Percentiles rank a stretch among this genome's conserved stretches.
Evolutionary conservation across 106 monocot genomes (phyloP).

Genomic region (Iris macrosiphon): DNA sequence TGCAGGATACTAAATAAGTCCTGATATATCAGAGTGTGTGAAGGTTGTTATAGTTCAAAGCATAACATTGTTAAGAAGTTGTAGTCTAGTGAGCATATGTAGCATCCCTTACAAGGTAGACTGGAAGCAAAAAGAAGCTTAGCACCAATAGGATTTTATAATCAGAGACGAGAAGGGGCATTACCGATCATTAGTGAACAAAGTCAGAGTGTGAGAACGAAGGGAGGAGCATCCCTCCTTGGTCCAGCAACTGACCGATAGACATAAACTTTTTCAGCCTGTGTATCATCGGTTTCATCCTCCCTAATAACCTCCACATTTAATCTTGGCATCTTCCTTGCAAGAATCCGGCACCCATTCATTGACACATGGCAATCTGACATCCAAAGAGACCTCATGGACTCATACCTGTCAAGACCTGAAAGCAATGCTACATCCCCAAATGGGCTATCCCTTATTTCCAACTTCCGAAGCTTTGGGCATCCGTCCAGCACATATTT

Average conservation of each 20-base stretch:
- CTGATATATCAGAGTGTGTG: no score
- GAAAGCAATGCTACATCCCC: constrained; percentile 32
- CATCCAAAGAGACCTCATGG: constrained; percentile 46
- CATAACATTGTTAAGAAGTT: no score
- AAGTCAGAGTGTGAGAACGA: constrained; percentile 29
- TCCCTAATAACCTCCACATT: constrained; percentile 38
- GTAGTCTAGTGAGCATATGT: no score
- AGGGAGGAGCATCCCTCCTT: constrained; percentile 40
- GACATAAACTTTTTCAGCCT: constrained; percentile 38
- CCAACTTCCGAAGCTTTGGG: constrained; percentile 24
- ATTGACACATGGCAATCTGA: constrained; percentile 29
- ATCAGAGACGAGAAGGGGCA: no score
- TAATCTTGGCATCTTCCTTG: constrained; percentile 31
- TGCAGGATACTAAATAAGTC: no score
- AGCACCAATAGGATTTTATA: no score
- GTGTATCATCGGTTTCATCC: constrained; percentile 9
- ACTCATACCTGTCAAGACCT: constrained; percentile 19
- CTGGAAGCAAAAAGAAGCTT: no score
- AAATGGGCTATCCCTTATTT: constrained; percentile 39
- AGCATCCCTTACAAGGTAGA: no score
- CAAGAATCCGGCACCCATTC: constrained; percentile 18
- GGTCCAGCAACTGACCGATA: constrained; percentile 42
- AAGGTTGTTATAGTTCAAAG: no score
- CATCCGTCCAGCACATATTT: constrained; percentile 28
- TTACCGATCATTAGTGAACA: no score